Conservation (phyloP, 148 eudicot genomes). For the Vaccinium darrowii region DNA sequence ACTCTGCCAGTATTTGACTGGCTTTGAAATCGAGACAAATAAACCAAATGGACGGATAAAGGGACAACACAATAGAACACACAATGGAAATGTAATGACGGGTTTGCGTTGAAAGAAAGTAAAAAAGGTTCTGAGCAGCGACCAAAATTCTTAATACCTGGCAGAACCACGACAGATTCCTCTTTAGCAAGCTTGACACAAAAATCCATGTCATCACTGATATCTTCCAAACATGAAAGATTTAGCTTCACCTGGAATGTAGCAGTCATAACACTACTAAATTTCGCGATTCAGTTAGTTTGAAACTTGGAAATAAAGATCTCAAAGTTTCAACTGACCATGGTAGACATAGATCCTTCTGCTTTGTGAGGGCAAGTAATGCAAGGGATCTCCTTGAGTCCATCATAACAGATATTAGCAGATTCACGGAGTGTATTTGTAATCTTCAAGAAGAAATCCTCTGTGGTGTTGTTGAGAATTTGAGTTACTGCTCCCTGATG, state of each 20-base stretch:
- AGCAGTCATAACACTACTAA: neutral
- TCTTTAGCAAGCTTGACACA: conserved; percentile 65
- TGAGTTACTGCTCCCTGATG: conserved; percentile 51
- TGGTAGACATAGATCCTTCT: conserved; percentile 60
- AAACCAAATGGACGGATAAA: neutral
- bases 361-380: conserved; percentile 58
- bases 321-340: conserved; percentile 31
- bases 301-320: neutral
- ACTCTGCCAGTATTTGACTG: neutral
- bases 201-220: conserved; percentile 58
- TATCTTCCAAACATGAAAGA: conserved; percentile 42
- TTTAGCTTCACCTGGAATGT: conserved; percentile 56
- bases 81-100: neutral
- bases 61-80: neutral
- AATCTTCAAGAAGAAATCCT: conserved; percentile 46
- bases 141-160: conserved; percentile 29
- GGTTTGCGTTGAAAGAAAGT: neutral
- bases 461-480: conserved; percentile 43
- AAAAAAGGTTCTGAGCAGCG: neutral
- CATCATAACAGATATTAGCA: conserved; percentile 43
- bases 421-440: conserved; percentile 28
- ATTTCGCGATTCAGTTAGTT: neutral
- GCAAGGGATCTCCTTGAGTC: conserved; percentile 47
- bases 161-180: conserved; percentile 46
- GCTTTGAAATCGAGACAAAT: neutral